Conservation (phyloP, 140 eudicot genomes). For the Oenanthe javanica region DNA sequence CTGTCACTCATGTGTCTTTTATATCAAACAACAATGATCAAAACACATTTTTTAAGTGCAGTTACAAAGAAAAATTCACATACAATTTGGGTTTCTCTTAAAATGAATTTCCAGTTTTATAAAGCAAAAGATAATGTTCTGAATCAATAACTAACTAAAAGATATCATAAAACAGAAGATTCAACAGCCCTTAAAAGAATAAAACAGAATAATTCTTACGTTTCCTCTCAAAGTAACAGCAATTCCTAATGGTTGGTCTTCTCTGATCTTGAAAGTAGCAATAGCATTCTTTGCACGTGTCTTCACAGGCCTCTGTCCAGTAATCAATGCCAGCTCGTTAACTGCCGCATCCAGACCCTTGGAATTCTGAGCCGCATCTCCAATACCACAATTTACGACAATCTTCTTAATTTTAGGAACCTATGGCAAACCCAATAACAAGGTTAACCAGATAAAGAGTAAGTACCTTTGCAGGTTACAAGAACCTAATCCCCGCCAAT, state of each 20-base stretch:
- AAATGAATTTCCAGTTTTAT: not conserved
- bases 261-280: constrained; percentile 85
- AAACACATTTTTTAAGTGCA: not conserved
- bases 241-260: constrained; percentile 71
- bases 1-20: not conserved
- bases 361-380: constrained; percentile 90
- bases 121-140: not conserved
- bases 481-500: not conserved
- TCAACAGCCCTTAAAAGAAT: not conserved
- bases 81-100: not conserved
- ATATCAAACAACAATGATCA: not conserved
- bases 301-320: constrained; percentile 93
- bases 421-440: constrained; percentile 26
- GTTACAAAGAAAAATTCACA: not conserved
- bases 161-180: not conserved
- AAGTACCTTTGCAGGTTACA: no score
- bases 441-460: not conserved
- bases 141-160: not conserved
- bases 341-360: constrained; percentile 94
- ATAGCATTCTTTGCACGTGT: constrained; percentile 88
- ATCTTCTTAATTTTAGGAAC: constrained; percentile 84
- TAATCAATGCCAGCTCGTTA: constrained; percentile 78
- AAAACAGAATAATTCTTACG: constrained; percentile 31
- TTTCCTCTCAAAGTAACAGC: constrained; percentile 87
- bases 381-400: constrained; percentile 93